These are phyloP conservation scores for Cryptosporidium baileyi DNA, from an alignment of 169 alveolate genomes.

Conservation along the genomic window DNA sequence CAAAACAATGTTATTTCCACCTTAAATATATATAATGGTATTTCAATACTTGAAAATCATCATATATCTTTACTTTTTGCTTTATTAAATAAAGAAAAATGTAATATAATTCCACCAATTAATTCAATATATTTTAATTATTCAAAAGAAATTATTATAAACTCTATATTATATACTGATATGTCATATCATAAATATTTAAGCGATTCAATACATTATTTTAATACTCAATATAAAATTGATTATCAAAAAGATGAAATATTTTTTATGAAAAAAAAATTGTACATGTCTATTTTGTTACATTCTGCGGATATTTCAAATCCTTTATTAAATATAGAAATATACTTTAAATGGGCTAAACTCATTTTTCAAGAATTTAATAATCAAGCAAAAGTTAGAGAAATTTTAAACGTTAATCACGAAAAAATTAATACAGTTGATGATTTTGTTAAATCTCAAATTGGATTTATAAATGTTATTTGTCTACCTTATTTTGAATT, in stretches of 20 bases:
- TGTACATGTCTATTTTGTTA: background rate
- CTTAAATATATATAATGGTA: slow-evolving; percentile 10
- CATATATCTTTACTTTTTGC: slow-evolving; percentile 36
- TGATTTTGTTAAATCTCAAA: background rate
- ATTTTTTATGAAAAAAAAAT: background rate
- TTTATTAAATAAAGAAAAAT: slow-evolving; percentile 13
- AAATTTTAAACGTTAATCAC: background rate
- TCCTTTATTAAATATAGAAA: slow-evolving; percentile 25
- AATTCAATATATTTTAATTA: background rate
- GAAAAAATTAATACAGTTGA: background rate
- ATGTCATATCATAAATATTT: slow-evolving; percentile 25
- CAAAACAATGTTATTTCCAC: background rate
- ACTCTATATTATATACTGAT: slow-evolving; percentile 32
- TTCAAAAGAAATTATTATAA: background rate
- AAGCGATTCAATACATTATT: background rate
- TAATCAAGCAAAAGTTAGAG: background rate
- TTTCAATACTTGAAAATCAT: slow-evolving; percentile 52
- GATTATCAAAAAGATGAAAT: background rate
- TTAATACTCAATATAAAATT: background rate
- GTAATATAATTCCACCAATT: slow-evolving; percentile 29
- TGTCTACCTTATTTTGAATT: slow-evolving; percentile 25
- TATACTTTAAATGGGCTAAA: slow-evolving; percentile 30
- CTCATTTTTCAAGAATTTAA: slow-evolving; percentile 25
- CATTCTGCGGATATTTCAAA: slow-evolving; percentile 63
- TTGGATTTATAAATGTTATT: background rate